Evolutionary conservation across 2,329 filamentous ascomycete genomes (phyloP), one percentile per base, ranked within the genome.

Genomic region (Phoma sp.): DNA sequence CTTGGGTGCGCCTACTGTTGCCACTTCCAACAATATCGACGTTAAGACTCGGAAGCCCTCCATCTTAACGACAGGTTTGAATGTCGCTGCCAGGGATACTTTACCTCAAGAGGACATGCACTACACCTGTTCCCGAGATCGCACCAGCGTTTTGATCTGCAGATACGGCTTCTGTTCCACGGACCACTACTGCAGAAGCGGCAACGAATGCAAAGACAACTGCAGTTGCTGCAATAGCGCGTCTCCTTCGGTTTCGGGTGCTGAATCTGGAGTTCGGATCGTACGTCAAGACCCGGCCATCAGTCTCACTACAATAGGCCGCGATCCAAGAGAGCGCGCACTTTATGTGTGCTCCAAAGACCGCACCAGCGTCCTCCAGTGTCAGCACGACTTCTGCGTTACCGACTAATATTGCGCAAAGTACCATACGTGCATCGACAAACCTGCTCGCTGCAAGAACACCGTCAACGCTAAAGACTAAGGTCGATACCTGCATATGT

Each of bases 81-180:
- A 37, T 4, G 3, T 44, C 25, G 19, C 35, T 6, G 37, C 41
- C 2, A 43, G 47, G 32, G 12, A 32, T 25, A n/a, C 43, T n/a
- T 40, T 38, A 22, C 35, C 47, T 33, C 31, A 52, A 29, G 38
- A 43, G n/a, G 24, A 51, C 29, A 43, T 47, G 39, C 32, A 52
- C 10, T 48, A 52, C 10, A 24, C 17, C 7, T 57, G 54, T 21
- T 57, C 48, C 33, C 35, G 41, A 21, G 43, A 57, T 15, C 43
- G 33, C 13, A 39, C 37, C 4, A 29, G 54, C 22, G 43, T 57
- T 24, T 33, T 57, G 25, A 48, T 51, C 27, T 57, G 54, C 39
- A 51, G 6, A 12, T 57, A 44, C 21, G 48, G 43, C 22, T 57
- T 57, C 39, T 57, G 54, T 17, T 52, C 47, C 8, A 52, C 33